Evolutionary conservation across 441 rosid genomes (phyloP).

Genomic region (Adansonia grandidieri): DNA sequence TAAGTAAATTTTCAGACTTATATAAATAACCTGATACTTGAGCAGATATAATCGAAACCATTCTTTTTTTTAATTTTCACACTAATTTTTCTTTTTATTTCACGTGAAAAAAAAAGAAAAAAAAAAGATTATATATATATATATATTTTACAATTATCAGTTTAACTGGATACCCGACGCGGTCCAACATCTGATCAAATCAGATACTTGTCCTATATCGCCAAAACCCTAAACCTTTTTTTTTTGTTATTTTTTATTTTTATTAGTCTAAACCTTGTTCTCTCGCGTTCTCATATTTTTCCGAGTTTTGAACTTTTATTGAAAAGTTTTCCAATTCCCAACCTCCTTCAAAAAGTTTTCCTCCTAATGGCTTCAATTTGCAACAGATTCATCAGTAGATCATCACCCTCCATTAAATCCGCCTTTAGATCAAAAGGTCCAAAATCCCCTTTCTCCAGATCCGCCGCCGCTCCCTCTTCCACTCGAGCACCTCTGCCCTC

Average conservation of each 20-base stretch:
- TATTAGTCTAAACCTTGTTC: background rate
- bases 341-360: background rate
- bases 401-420: conserved; percentile 61
- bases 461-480: conserved; percentile 43
- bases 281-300: background rate
- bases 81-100: no score
- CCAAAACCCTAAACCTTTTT: conserved; percentile 30
- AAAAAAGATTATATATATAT: no score
- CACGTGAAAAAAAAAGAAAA: no score
- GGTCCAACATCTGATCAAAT: background rate
- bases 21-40: no score
- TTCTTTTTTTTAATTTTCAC: no score
- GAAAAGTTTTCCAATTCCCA: conserved; percentile 10
- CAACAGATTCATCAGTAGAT: conserved; percentile 52
- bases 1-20: no score
- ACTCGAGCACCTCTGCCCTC: conserved; percentile 44
- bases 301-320: background rate
- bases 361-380: conserved; percentile 63
- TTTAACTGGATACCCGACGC: background rate
- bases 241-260: background rate
- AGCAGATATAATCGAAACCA: no score
- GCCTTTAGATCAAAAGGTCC: conserved; percentile 57
- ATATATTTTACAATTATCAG: background rate
- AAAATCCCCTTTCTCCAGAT: conserved; percentile 42
- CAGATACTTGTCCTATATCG: background rate